These are phyloP conservation scores for Auxenochlorella pyrenoidosa DNA, from an alignment of 139 green algal genomes.

Conservation along the genomic window DNA sequence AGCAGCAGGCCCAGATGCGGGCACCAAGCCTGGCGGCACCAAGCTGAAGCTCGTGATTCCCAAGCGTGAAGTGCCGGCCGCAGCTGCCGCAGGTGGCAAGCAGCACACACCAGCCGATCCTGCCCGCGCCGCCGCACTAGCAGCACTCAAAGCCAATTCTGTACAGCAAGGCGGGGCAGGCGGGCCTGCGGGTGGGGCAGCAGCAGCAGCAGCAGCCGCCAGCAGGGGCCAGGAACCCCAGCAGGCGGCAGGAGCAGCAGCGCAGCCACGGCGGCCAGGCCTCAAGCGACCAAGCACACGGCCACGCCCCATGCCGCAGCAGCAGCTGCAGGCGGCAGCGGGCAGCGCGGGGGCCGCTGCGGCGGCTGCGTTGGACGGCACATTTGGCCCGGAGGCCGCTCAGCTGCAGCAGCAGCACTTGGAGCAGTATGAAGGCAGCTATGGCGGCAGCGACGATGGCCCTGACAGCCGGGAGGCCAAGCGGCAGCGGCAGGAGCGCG, in stretches of 20 bases:
- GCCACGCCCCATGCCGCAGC: slow-evolving; percentile 7
- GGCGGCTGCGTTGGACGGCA: background rate
- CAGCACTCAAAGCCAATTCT: background rate
- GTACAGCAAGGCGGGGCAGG: background rate
- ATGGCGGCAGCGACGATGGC: background rate
- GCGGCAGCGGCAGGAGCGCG: slow-evolving; percentile 29
- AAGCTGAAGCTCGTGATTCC: slow-evolving; percentile 51
- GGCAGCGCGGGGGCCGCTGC: background rate
- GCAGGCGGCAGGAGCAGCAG: background rate
- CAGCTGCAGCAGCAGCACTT: slow-evolving; percentile 12
- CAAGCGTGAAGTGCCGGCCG: slow-evolving; percentile 4
- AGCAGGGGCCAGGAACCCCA: background rate
- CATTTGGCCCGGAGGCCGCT: background rate
- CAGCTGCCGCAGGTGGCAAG: background rate
- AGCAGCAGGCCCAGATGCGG: background rate
- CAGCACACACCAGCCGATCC: background rate
- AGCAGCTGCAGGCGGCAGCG: background rate
- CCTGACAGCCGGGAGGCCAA: background rate
- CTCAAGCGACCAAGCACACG: slow-evolving; percentile 24
- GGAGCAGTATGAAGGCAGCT: background rate
- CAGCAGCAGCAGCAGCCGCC: slow-evolving; percentile 1
- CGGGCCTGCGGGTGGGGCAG: background rate
- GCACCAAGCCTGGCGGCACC: background rate
- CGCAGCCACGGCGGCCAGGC: slow-evolving; percentile 3
- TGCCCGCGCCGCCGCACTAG: background rate